Conservation (phyloP, 1,139 yeast species). For the Kodamaea sp. region DNA sequence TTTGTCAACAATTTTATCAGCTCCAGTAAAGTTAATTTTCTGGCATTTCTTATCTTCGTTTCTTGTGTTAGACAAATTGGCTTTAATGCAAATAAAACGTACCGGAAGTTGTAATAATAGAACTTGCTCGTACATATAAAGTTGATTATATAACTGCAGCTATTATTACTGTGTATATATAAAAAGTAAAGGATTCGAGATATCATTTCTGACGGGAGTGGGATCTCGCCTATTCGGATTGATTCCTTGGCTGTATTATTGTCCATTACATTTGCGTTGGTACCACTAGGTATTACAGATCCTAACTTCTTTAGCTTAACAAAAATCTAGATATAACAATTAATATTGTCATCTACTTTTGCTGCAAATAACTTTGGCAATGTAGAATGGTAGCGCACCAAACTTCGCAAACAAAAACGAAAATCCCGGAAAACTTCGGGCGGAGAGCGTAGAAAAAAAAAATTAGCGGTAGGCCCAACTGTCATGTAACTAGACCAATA, state of each 20-base stretch:
- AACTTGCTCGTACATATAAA: slow-evolving; percentile 7
- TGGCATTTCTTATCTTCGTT: neutral
- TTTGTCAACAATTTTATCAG: neutral
- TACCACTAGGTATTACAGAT: too few relatives aligned
- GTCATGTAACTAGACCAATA: too few relatives aligned
- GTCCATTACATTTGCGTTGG: too few relatives aligned
- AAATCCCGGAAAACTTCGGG: neutral
- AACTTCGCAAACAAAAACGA: neutral
- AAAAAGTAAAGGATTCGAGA: slow-evolving; percentile 3
- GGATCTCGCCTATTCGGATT: too few relatives aligned
- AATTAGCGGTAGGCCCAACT: too few relatives aligned
- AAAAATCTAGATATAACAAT: too few relatives aligned
- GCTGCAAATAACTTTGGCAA: too few relatives aligned
- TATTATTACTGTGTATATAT: neutral
- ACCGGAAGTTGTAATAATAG: slow-evolving; percentile 5
- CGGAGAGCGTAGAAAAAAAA: too few relatives aligned
- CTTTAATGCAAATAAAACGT: slow-evolving; percentile 3
- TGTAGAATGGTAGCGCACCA: neutral
- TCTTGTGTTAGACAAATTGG: slow-evolving; percentile 3
- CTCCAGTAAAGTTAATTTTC: neutral
- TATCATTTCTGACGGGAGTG: slow-evolving; percentile 1
- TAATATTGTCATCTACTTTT: neutral
- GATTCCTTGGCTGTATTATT: too few relatives aligned
- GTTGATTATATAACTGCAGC: neutral
- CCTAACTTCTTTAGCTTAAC: too few relatives aligned